These are phyloP conservation scores for Nicotiana benthamiana DNA, from an alignment of 257 asterid genomes.

Conservation along the genomic window DNA sequence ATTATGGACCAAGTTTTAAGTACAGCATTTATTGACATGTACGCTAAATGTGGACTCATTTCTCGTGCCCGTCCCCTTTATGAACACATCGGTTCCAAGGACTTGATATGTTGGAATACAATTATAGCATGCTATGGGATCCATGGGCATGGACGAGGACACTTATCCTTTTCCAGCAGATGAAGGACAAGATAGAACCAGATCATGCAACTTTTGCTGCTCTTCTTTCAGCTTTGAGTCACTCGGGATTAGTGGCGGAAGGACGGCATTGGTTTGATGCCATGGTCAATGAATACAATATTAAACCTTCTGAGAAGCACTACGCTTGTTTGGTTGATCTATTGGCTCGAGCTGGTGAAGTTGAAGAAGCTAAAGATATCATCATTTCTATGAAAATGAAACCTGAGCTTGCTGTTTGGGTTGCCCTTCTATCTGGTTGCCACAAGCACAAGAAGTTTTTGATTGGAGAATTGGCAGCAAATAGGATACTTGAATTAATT, in stretches of 20 bases:
- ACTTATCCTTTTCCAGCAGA: slow-evolving; percentile 40
- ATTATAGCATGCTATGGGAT: slow-evolving; percentile 69
- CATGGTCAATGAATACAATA: slow-evolving; percentile 51
- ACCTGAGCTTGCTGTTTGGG: slow-evolving; percentile 69
- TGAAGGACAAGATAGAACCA: slow-evolving; percentile 41
- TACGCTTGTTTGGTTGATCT: slow-evolving; percentile 70
- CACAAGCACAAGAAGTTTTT: slow-evolving; percentile 46
- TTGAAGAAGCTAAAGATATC: slow-evolving; percentile 49
- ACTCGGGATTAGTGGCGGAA: slow-evolving; percentile 63
- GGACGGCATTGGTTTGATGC: slow-evolving; percentile 51
- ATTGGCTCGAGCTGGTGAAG: slow-evolving; percentile 72
- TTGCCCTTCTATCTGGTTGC: slow-evolving; percentile 81
- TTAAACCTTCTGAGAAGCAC: slow-evolving; percentile 70
- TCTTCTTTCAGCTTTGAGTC: slow-evolving; percentile 74
- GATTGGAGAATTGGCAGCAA: slow-evolving; percentile 61
- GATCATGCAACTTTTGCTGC: slow-evolving; percentile 85
- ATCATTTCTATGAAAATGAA: slow-evolving; percentile 36
- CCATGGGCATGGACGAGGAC: slow-evolving; percentile 67
- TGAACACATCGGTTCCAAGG: slow-evolving; percentile 31
- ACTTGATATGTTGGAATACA: slow-evolving; percentile 61
- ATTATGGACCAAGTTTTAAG: slow-evolving; percentile 36
- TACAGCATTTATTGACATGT: slow-evolving; percentile 71
- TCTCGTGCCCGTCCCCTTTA: slow-evolving; percentile 34
- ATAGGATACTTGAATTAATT: slow-evolving; percentile 47
- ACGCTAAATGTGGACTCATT: slow-evolving; percentile 72